Base-by-base conservation (phyloP, 2,329 filamentous ascomycete genomes). In the Sporothrix globosa region DNA sequence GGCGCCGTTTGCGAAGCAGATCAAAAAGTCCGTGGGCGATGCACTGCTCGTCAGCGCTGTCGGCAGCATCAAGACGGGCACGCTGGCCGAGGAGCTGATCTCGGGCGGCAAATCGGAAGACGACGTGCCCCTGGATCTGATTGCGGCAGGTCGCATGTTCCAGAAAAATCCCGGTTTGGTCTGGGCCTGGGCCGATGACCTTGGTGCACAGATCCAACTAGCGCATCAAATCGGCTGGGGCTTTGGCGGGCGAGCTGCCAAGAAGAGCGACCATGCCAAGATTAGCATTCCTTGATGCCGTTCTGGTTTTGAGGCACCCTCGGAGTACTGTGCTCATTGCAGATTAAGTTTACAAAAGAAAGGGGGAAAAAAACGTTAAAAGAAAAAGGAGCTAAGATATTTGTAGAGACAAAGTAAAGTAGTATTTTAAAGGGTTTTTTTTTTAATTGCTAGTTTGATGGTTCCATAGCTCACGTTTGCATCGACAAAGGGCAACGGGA, bases 1-100 rank as follows among this genome's bases (percentile, higher is more conserved):
- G 79, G 89, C 86, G 0, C 87, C 85, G 0, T 65, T 65, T 46
- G 41, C 60, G 48, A 50, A 50, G 48, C 48, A 50, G 48, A 50
- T 50, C 48, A 50, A 50, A n/a, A 50, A n/a, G 48, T n/a, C 48
- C 5, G 48, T 50, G 48, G 48, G 48, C 48, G 48, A 50, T 10
- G 19, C 17, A n/a, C 48, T 50, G 19, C 48, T 50, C 48, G n/a
- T 50, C 48, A 50, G 48, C 4, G 48, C 48, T n/a, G 48, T 50
- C 48, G 48, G 48, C 48, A 50, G 48, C 48, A 50, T 50, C 48
- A 50, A 50, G n/a, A 50, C 48, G 48, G 48, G 48, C 48, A 50
- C 48, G 17, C 48, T 50, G 17, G 48, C 19, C 48, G 17, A 50
- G 48, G 48, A 50, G 48, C 48, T 50, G 48, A 50, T 50, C 48